phyloP scores from a whole-genome alignment of 2,329 filamentous ascomycete species.

The Alternaria longipes region DNA sequence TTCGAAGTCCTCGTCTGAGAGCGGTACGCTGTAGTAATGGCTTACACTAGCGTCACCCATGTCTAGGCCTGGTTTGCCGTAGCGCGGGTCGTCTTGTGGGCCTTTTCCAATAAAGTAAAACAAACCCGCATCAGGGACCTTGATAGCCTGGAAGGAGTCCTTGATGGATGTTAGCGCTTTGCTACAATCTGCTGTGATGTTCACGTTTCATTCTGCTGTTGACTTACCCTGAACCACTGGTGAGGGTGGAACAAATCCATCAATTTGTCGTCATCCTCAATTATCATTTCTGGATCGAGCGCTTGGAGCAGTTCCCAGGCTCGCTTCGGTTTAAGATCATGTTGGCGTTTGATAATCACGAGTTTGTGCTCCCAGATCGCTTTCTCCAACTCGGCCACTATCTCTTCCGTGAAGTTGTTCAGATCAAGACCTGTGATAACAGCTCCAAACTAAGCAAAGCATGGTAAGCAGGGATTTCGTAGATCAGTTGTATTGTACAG shows the following conservation, averaged over 20 bases:
- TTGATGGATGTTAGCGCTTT: background rate
- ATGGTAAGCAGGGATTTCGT: too few species aligned
- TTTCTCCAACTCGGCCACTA: background rate
- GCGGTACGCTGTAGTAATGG: constrained; percentile 1
- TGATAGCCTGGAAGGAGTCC: background rate
- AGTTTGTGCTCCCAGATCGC: constrained; percentile 1
- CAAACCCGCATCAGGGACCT: constrained; percentile 1
- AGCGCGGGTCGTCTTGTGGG: background rate
- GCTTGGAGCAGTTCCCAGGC: background rate
- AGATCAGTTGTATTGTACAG: too few species aligned
- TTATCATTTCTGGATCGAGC: background rate
- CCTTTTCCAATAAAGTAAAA: constrained; percentile 7
- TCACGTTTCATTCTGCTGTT: background rate
- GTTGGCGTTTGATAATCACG: constrained; percentile 3
- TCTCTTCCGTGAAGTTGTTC: background rate
- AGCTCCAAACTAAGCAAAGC: background rate
- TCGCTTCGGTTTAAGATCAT: background rate
- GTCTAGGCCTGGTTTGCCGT: background rate
- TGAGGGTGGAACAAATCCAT: background rate
- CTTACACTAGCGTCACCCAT: background rate
- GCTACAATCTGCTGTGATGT: background rate
- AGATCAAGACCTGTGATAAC: constrained; percentile 5
- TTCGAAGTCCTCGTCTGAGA: constrained; percentile 2
- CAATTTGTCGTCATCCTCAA: background rate
- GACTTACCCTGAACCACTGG: background rate